phyloP scores from a whole-genome alignment of 257 asterid species.

The Primulina eburnea region DNA sequence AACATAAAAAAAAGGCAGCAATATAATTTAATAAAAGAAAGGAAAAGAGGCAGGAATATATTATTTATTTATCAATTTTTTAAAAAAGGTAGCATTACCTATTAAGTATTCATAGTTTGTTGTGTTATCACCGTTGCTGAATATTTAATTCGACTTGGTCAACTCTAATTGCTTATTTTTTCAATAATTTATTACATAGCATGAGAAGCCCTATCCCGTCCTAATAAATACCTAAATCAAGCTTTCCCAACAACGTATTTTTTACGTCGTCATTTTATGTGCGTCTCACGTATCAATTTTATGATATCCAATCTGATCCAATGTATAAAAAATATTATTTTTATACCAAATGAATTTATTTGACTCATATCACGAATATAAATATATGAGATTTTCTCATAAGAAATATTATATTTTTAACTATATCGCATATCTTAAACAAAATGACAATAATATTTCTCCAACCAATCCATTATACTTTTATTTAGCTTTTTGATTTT shows the following conservation, averaged over 20 bases:
- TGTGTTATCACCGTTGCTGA: background rate
- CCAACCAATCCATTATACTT: no score
- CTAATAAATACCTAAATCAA: background rate
- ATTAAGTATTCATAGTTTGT: background rate
- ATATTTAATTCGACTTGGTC: background rate
- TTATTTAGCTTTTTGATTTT: no score
- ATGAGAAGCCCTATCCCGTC: background rate
- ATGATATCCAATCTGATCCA: no score
- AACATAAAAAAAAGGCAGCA: background rate
- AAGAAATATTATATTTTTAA: no score
- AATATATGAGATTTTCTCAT: no score
- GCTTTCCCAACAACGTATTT: background rate
- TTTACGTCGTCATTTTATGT: no score
- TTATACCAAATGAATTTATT: no score
- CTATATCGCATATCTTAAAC: background rate
- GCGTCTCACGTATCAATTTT: no score
- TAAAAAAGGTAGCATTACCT: background rate
- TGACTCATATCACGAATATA: no score
- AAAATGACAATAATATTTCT: background rate
- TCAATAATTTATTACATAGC: background rate
- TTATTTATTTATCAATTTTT: no score
- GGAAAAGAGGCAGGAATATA: background rate
- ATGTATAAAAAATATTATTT: no score
- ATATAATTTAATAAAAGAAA: no score
- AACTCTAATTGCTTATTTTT: background rate